Evolutionary conservation across 2,329 filamentous ascomycete genomes (phyloP), one percentile per base, ranked within the genome.

Genomic region (Paracamarosporium sp.): DNA sequence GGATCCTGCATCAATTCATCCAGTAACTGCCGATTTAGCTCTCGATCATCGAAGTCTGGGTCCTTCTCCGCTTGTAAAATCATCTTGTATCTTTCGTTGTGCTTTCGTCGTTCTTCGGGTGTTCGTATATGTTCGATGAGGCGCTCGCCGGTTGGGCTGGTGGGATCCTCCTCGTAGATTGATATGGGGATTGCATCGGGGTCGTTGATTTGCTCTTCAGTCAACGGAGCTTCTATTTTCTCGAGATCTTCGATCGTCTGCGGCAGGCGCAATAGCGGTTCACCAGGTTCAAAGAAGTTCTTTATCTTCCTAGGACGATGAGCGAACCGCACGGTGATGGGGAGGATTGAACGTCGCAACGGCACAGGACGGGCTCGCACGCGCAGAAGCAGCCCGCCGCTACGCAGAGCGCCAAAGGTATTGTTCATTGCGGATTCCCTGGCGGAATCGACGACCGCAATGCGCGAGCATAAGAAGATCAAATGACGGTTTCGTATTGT

Each of bases 161-260:
- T 64, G 30, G 67, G 44, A 46, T 76, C 73, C 41, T 68, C 62
- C 57, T 75, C 73, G 41, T 70, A 76, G 56, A 63, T 71, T 30
- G 61, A 61, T 17, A 75, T 67, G 30, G 45, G 56, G 6, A 64
- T 62, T 3, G 68, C 38, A 8, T 68, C 60, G n/a, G 63, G 62
- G 9, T 65, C 55, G 35, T 70, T 61, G 53, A 70, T 60, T 36
- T 61, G 57, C 25, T 64, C 53, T 25, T 68, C 67, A 31, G 63
- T 59, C 28, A 65, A 20, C 17, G 64, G 66, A 15, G 53, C 52
- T 45, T 62, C 60, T 11, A 50, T 38, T 25, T 55, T 60, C 12
- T 63, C 55, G 5, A 52, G 36, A 35, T 53, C 53, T 27, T 56
- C 50, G 41, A 40, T 30, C 20, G 45, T 25, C 8, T 33, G 27